phyloP scores from a whole-genome alignment of 257 asterid species.

The Parsonsia alboflavescens region DNA sequence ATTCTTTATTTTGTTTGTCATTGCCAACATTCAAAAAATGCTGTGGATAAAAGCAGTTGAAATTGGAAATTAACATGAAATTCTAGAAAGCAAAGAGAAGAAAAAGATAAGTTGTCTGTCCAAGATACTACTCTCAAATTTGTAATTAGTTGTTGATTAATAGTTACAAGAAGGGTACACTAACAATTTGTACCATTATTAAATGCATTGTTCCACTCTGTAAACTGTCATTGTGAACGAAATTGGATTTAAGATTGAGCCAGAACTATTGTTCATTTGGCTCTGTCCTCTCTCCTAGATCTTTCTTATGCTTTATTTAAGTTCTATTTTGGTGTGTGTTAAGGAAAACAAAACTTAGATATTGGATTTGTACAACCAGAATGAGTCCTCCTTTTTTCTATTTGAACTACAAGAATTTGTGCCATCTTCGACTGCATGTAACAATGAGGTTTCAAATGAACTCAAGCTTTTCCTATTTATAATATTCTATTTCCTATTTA shows the following conservation, averaged over 20 bases:
- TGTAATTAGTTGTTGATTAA: not conserved
- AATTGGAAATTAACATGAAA: not conserved
- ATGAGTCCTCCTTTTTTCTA: constrained; percentile 11
- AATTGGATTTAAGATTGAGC: not conserved
- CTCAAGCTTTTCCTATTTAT: not conserved
- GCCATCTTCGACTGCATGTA: constrained; percentile 6
- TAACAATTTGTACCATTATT: not conserved
- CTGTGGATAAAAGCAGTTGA: not conserved
- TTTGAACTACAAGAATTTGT: constrained; percentile 21
- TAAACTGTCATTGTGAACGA: not conserved
- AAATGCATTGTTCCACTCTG: not conserved
- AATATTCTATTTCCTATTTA: not conserved
- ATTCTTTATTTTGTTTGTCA: not conserved
- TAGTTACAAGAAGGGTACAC: not conserved
- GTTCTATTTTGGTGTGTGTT: not conserved
- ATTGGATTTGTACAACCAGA: constrained; percentile 9
- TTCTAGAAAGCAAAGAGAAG: not conserved
- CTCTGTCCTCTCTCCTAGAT: not conserved
- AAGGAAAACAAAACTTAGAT: constrained; percentile 2
- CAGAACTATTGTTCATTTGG: not conserved
- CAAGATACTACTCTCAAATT: not conserved
- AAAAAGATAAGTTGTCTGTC: not conserved
- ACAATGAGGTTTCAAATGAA: constrained; percentile 22
- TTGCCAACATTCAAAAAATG: not conserved
- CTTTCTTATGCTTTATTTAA: not conserved